phyloP scores from a whole-genome alignment of 2,329 filamentous ascomycete species.

The Paramyrothecium sp. region DNA sequence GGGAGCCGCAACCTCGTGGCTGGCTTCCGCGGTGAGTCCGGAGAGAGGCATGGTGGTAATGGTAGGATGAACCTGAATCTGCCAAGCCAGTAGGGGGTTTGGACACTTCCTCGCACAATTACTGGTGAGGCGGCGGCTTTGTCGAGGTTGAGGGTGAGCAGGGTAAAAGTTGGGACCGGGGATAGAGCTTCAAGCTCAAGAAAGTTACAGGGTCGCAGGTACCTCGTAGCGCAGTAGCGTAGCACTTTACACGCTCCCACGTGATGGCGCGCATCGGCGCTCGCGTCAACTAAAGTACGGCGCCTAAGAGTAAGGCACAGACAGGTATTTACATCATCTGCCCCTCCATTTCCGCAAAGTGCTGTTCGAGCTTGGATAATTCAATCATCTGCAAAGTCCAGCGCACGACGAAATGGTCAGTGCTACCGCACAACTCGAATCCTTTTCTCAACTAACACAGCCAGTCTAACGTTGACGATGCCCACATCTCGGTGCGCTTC shows the following conservation, averaged over 20 bases:
- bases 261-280: conserved; percentile 21
- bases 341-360: neutral
- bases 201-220: neutral
- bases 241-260: conserved; percentile 22
- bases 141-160: too few relatives aligned
- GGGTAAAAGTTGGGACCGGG: too few relatives aligned
- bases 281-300: neutral
- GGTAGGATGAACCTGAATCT: too few relatives aligned
- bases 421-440: neutral
- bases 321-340: neutral
- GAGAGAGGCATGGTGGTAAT: too few relatives aligned
- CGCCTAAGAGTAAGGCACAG: too few relatives aligned
- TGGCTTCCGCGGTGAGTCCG: neutral
- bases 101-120: neutral
- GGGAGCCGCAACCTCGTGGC: neutral
- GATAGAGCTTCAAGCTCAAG: neutral
- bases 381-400: too few relatives aligned
- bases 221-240: neutral
- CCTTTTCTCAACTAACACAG: neutral
- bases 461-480: conserved; percentile 36
- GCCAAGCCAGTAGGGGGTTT: neutral
- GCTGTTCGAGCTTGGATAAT: too few relatives aligned
- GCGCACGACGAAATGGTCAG: conserved; percentile 8
- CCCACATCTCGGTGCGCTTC: conserved; percentile 66
- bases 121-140: too few relatives aligned